Conservation (phyloP, 139 green algal species). For the Zygnema cylindricum region DNA sequence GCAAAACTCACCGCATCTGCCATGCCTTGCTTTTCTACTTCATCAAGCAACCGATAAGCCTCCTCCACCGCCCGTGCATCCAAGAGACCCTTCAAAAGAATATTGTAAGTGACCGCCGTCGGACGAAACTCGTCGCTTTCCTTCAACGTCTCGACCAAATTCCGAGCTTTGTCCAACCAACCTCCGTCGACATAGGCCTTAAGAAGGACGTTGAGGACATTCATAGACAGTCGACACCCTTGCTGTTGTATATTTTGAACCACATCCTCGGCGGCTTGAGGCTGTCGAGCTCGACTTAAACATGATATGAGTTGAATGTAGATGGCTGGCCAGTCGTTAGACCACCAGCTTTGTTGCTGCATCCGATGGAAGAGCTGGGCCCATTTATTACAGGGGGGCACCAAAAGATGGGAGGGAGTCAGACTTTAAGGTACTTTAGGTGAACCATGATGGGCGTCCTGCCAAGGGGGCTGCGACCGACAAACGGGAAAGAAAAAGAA, state of each 20-base stretch:
- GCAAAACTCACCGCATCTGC: background rate
- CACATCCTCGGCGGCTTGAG: background rate
- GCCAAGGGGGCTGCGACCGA: background rate
- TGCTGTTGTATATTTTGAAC: background rate
- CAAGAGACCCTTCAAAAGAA: background rate
- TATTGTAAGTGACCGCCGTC: background rate
- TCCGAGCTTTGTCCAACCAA: background rate
- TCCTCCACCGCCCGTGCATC: background rate
- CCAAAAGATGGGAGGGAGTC: conserved; percentile 1
- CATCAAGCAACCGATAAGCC: background rate
- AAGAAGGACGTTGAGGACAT: background rate
- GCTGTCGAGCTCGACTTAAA: background rate
- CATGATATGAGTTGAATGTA: background rate
- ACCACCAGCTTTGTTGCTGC: background rate
- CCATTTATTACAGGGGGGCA: background rate
- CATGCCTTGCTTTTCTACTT: background rate
- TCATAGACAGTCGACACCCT: background rate
- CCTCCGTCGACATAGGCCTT: background rate
- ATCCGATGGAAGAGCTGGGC: background rate
- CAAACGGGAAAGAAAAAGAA: background rate
- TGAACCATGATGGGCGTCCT: background rate
- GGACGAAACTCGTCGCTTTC: background rate
- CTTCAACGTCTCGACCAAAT: background rate
- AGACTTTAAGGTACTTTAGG: background rate
- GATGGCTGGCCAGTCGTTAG: background rate